Evolutionary conservation across 169 alveolate genomes (phyloP).

Genomic region (Plasmodium vinckei): DNA sequence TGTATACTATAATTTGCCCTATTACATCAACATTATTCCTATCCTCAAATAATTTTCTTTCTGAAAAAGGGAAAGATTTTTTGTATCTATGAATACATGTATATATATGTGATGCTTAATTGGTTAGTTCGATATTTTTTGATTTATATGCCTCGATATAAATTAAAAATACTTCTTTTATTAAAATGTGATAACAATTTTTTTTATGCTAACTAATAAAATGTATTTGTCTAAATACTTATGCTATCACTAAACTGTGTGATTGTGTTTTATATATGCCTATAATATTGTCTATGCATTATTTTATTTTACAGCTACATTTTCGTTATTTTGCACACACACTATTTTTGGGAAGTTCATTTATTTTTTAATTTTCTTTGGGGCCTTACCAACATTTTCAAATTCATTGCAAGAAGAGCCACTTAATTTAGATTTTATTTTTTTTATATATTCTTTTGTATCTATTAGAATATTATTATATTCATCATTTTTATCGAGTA

Average conservation of each 20-base stretch:
- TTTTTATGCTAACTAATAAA: no score
- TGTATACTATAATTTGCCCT: slow-evolving; percentile 21
- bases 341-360: no score
- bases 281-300: no score
- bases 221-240: no score
- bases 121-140: background rate
- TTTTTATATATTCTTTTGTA: slow-evolving; percentile 57
- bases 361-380: background rate
- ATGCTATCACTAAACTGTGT: no score
- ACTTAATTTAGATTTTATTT: slow-evolving; percentile 35
- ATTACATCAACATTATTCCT: slow-evolving; percentile 51
- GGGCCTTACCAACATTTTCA: slow-evolving; percentile 43
- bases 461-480: slow-evolving; percentile 36
- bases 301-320: no score
- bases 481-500: slow-evolving; percentile 63
- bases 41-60: slow-evolving; percentile 33
- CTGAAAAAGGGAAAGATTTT: slow-evolving; percentile 6
- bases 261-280: no score
- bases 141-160: background rate
- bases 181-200: no score
- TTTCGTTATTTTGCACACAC: no score
- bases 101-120: slow-evolving; percentile 2
- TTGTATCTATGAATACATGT: background rate
- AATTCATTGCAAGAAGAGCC: slow-evolving; percentile 46
- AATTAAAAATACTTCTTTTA: no score